Percentiles rank a stretch among this genome's conserved stretches.
These are phyloP conservation scores for Madurella mycetomatis DNA, from an alignment of 2,329 filamentous ascomycete species.

Conservation along the genomic window DNA sequence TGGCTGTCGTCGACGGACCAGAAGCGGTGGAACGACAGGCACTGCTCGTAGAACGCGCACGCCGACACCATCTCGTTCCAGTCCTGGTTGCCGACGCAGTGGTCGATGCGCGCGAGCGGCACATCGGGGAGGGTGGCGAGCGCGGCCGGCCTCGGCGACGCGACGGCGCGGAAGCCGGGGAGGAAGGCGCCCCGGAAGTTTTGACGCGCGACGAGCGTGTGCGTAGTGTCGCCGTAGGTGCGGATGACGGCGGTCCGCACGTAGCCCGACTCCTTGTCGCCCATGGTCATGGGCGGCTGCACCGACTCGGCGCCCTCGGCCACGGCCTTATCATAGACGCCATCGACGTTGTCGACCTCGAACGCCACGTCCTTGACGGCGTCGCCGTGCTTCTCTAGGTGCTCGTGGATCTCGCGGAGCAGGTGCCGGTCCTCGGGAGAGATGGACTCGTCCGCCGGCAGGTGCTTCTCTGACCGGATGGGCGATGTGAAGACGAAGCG, in stretches of 20 bases:
- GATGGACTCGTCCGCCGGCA: constrained; percentile 57
- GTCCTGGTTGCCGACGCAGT: constrained; percentile 96
- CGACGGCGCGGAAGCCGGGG: constrained; percentile 68
- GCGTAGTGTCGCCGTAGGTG: constrained; percentile 93
- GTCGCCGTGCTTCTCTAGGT: constrained; percentile 84
- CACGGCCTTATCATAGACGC: constrained; percentile 72
- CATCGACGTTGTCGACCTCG: constrained; percentile 83
- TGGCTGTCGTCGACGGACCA: constrained; percentile 94
- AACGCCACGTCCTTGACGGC: constrained; percentile 94
- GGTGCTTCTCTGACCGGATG: constrained; percentile 56
- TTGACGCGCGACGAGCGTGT: constrained; percentile 75
- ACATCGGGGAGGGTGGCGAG: constrained; percentile 56
- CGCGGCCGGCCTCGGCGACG: constrained; percentile 29
- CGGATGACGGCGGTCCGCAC: constrained; percentile 74
- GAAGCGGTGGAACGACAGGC: constrained; percentile 91
- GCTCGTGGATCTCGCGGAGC: constrained; percentile 71
- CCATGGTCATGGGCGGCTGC: constrained; percentile 50
- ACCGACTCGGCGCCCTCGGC: constrained; percentile 59
- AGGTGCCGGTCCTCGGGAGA: constrained; percentile 58
- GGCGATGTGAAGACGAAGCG: constrained; percentile 83
- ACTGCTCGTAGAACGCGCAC: constrained; percentile 74
- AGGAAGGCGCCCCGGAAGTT: constrained; percentile 73
- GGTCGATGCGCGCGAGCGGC: constrained; percentile 73
- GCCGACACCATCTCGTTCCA: constrained; percentile 79
- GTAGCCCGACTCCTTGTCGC: constrained; percentile 59